Conservation (phyloP, 1,139 yeast genomes). For the Lodderomyces jiufengensis region DNA sequence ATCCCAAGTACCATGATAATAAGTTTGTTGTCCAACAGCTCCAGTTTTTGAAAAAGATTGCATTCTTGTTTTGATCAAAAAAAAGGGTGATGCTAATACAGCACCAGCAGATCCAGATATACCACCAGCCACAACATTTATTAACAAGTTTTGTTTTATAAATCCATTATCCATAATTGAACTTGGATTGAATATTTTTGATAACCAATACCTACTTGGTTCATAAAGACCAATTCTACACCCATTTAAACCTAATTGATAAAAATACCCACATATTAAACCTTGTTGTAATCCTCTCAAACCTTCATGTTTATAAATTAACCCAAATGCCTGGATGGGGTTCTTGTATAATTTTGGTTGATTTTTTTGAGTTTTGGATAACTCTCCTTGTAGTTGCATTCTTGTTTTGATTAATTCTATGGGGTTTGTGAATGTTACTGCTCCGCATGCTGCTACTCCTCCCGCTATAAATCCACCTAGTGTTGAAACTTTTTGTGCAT, state of each 20-base stretch:
- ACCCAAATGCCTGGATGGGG: conserved; percentile 76
- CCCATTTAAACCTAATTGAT: conserved; percentile 89
- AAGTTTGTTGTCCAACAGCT: conserved; percentile 88
- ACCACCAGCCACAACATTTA: conserved; percentile 81
- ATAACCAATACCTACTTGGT: conserved; percentile 66
- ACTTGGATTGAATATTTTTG: conserved; percentile 51
- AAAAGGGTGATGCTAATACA: conserved; percentile 83
- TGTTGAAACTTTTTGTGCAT: conserved; percentile 54
- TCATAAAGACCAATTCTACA: conserved; percentile 93
- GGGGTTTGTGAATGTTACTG: conserved; percentile 95
- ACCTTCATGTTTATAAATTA: conserved; percentile 82
- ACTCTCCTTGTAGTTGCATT: conserved; percentile 95
- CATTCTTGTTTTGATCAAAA: conserved; percentile 91
- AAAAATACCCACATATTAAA: conserved; percentile 72
- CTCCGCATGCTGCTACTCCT: conserved; percentile 95
- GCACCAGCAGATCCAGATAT: conserved; percentile 90
- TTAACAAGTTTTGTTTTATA: conserved; percentile 56
- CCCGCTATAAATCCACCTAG: conserved; percentile 90
- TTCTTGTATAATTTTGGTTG: conserved; percentile 65
- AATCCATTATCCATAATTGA: conserved; percentile 32
- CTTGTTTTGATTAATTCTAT: conserved; percentile 90
- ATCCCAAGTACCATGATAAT: conserved; percentile 64
- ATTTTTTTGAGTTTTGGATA: conserved; percentile 48
- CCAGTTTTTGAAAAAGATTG: conserved; percentile 71
- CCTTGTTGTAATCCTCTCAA: conserved; percentile 87